Percentiles rank a stretch among this genome's conserved stretches.
phyloP scores from a whole-genome alignment of 2,329 filamentous ascomycete species.

The Diaporthe velutina region DNA sequence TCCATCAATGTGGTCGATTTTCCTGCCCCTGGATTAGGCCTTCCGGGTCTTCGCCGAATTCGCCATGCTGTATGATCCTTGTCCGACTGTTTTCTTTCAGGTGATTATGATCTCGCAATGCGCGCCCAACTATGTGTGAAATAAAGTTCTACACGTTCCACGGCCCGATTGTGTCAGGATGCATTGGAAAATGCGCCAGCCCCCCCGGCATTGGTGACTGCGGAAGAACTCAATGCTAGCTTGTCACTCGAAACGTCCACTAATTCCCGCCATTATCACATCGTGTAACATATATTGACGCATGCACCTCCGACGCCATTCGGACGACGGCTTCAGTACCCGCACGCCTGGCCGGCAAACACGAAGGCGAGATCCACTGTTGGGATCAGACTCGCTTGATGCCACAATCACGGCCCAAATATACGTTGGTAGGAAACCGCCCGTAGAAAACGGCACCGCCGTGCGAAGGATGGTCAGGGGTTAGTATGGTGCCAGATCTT shows the following conservation, averaged over 20 bases:
- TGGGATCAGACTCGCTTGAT: not conserved
- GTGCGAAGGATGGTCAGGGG: not conserved
- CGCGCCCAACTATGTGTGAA: too few species aligned
- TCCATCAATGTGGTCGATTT: too few species aligned
- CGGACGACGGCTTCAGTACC: not conserved
- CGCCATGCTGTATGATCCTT: too few species aligned
- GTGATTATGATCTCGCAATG: too few species aligned
- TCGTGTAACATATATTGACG: not conserved
- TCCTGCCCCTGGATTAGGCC: too few species aligned
- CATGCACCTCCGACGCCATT: slow-evolving; percentile 5
- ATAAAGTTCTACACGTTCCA: too few species aligned
- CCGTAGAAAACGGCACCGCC: not conserved
- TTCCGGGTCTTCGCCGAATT: too few species aligned
- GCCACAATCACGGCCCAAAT: not conserved
- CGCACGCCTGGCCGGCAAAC: not conserved
- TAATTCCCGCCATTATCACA: not conserved
- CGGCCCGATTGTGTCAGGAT: too few species aligned
- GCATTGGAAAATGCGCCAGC: too few species aligned
- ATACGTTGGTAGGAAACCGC: not conserved
- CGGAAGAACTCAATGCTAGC: not conserved
- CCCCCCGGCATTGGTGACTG: not conserved
- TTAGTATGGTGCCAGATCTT: not conserved
- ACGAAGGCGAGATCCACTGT: not conserved
- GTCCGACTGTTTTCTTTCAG: too few species aligned
- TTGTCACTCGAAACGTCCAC: not conserved